Percentiles rank a stretch among this genome's conserved stretches.
phyloP scores from a whole-genome alignment of 2,329 filamentous ascomycete species.

The Phialemoniopsis sp. region DNA sequence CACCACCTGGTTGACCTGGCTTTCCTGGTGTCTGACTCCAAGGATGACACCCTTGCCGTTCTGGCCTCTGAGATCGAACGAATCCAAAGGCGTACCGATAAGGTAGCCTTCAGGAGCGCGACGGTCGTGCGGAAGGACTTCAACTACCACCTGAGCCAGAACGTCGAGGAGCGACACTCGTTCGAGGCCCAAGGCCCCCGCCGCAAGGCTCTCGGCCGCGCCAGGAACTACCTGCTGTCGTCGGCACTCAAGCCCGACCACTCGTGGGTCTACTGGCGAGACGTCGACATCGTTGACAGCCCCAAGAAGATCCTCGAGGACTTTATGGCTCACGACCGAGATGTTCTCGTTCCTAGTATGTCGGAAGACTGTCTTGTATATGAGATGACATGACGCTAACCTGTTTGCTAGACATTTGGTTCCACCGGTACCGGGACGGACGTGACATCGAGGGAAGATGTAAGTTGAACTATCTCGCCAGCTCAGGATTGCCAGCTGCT shows the following conservation, averaged over 20 bases:
- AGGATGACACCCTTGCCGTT: slow-evolving; percentile 86
- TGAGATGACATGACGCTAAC: slow-evolving; percentile 3
- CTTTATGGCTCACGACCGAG: slow-evolving; percentile 88
- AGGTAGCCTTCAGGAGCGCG: slow-evolving; percentile 80
- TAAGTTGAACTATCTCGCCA: slow-evolving; percentile 38
- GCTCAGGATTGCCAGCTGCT: slow-evolving; percentile 13
- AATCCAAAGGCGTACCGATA: slow-evolving; percentile 76
- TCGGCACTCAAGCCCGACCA: slow-evolving; percentile 87
- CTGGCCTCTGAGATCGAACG: slow-evolving; percentile 82
- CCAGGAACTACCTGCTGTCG: slow-evolving; percentile 86
- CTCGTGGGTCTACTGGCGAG: slow-evolving; percentile 98
- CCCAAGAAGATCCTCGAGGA: slow-evolving; percentile 87
- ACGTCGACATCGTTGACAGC: slow-evolving; percentile 93
- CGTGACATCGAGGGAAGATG: slow-evolving; percentile 92
- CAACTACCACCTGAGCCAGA: slow-evolving; percentile 67
- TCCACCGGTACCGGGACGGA: slow-evolving; percentile 79
- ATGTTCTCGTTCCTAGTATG: slow-evolving; percentile 93
- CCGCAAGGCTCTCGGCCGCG: slow-evolving; percentile 83
- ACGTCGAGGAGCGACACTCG: slow-evolving; percentile 76
- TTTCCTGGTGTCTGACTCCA: slow-evolving; percentile 89
- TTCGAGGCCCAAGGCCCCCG: slow-evolving; percentile 87
- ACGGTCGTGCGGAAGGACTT: slow-evolving; percentile 92
- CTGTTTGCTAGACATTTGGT: slow-evolving; percentile 80
- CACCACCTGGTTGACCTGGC: slow-evolving; percentile 93
- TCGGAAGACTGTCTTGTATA: slow-evolving; percentile 8